A percentile compares a stretch with the other conserved stretches of the same genome.
phyloP scores from a whole-genome alignment of 176 grass and related monocot species.

The Cenchrus americanus region DNA sequence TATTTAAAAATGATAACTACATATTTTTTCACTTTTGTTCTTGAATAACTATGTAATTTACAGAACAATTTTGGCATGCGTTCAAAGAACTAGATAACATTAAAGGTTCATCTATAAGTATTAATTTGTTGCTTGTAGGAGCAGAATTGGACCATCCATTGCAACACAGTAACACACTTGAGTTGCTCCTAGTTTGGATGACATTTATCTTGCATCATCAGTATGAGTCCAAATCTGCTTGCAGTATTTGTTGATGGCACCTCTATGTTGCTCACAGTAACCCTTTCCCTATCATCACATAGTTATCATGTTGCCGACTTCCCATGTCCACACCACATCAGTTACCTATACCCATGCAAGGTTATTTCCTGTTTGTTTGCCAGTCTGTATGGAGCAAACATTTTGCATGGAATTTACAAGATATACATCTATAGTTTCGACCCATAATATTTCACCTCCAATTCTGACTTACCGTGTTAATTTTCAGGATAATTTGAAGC shows the following conservation, averaged over 20 bases:
- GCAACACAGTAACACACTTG: neutral
- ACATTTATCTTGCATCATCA: neutral
- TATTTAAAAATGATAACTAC: slow-evolving; percentile 17
- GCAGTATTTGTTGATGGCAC: neutral
- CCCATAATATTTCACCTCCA: neutral
- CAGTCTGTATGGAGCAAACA: neutral
- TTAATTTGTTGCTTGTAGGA: neutral
- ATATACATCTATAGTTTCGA: neutral
- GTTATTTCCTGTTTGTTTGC: neutral
- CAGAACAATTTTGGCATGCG: neutral
- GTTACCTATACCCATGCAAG: neutral
- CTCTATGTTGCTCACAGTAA: slow-evolving; percentile 10
- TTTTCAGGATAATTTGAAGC: slow-evolving; percentile 94
- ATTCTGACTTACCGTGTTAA: neutral
- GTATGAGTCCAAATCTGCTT: slow-evolving; percentile 1
- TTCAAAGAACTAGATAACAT: neutral
- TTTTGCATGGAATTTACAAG: slow-evolving; percentile 8
- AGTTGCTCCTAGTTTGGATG: slow-evolving; percentile 24
- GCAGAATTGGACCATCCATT: slow-evolving; percentile 26
- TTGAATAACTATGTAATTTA: neutral
- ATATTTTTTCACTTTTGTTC: neutral
- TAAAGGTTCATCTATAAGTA: neutral
- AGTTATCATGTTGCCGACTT: neutral
- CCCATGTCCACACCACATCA: neutral
- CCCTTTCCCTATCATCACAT: neutral